Conservation (phyloP, 805 yeast species). For the Starmerella sirachaensis region DNA sequence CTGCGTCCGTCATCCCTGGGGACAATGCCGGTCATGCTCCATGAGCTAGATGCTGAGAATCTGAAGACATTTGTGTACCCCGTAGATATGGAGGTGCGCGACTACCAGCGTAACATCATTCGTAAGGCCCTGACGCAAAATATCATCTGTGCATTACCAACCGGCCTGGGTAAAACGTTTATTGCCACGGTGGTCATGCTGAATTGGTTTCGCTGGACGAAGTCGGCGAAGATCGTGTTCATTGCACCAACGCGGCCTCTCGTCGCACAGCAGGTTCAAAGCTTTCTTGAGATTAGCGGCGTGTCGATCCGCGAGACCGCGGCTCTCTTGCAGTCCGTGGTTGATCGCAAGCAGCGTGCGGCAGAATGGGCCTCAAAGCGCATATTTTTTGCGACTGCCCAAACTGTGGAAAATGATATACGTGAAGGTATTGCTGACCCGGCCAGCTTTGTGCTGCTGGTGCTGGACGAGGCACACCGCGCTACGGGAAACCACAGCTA, state of each 20-base stretch:
- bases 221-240: slow-evolving; percentile 65
- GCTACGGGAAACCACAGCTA: slow-evolving; percentile 87
- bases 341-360: slow-evolving; percentile 43
- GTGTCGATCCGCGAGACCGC: slow-evolving; percentile 56
- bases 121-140: slow-evolving; percentile 59
- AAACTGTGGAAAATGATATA: slow-evolving; percentile 85
- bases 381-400: slow-evolving; percentile 91
- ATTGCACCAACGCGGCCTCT: slow-evolving; percentile 96
- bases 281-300: slow-evolving; percentile 80
- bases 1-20: too few species aligned
- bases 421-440: slow-evolving; percentile 66
- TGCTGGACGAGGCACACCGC: slow-evolving; percentile 92
- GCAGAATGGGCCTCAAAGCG: slow-evolving; percentile 67
- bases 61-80: slow-evolving; percentile 61
- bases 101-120: slow-evolving; percentile 78
- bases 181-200: slow-evolving; percentile 91
- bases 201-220: slow-evolving; percentile 80
- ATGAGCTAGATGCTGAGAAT: slow-evolving; percentile 33
- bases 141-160: slow-evolving; percentile 80
- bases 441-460: slow-evolving; percentile 56
- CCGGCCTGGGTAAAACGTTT: slow-evolving; percentile 95
- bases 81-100: slow-evolving; percentile 68
- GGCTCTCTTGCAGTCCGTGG: slow-evolving; percentile 35
- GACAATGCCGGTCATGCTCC: slow-evolving; percentile 23
- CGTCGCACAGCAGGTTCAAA: slow-evolving; percentile 91